Evolutionary conservation across 108 stramenopile genomes (phyloP), one percentile per base, ranked within the genome.

Genomic region (Fragilariopsis cylindrus): DNA sequence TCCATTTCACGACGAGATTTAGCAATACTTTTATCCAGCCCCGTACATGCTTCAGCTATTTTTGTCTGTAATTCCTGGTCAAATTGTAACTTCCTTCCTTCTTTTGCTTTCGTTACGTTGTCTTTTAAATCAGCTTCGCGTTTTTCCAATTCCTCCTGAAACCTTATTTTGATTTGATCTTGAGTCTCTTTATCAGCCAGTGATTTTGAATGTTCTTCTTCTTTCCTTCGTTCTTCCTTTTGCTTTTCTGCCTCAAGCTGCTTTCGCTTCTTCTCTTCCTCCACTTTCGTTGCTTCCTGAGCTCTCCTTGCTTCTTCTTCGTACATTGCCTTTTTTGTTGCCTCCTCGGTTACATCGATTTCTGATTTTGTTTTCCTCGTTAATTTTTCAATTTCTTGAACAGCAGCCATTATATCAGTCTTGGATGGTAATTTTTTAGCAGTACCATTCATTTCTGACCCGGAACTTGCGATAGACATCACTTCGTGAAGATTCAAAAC

Each of bases 141-240:
- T 57, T 66, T 72, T 39, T 72, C 39, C 67, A 48, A 65, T 12
- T 76, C 75, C 48, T 71, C 64, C 44, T 69, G 63, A 44, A 83
- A 63, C 19, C 81, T 57, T 9, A 72, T 76, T 56, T 80, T 74
- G 1, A 74, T 57, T 65, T 90, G 73, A 58, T 86, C 71, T 49
- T 69, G 8, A 41, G 71, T 66, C 50, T 72, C 62, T 76, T 72
- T 11, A 41, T 71, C 50, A 1, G 16, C 71, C 56, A n/a, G 12
- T 15, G 54, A 57, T 58, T 68, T 73, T 9, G 44, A 43, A 15
- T 60, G 44, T 55, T 81, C 52, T n/a, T 71, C 48, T 30, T 64
- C 54, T 12, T 54, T 54, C 64, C 65, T 50, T 52, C 70, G 69
- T 44, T 72, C 71, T 68, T 75, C 71, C 54, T 53, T 30, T 13